A percentile compares a stretch with the other conserved stretches of the same genome.
These are phyloP conservation scores for Chlorella variabilis DNA, from an alignment of 163 green algal species.

Conservation along the genomic window DNA sequence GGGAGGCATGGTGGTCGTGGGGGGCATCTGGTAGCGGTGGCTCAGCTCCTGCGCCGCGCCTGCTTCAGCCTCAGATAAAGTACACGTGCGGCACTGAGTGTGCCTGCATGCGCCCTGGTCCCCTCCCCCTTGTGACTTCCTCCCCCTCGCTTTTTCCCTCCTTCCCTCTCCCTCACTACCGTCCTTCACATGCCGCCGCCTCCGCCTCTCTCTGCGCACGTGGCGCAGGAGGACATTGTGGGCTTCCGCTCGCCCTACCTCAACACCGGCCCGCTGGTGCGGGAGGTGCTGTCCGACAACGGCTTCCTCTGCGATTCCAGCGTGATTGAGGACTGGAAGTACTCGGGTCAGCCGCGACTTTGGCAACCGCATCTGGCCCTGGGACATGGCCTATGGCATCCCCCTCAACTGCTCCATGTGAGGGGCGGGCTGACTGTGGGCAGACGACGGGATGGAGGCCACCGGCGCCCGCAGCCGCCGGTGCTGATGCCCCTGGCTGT, in stretches of 20 bases:
- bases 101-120: too few relatives aligned
- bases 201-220: background rate
- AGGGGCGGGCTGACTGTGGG: background rate
- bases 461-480: too few relatives aligned
- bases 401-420: slow-evolving; percentile 32
- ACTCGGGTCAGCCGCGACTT: slow-evolving; percentile 9
- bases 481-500: too few relatives aligned
- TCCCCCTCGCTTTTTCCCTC: too few relatives aligned
- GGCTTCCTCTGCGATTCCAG: slow-evolving; percentile 44
- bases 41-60: too few relatives aligned
- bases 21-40: too few relatives aligned
- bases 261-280: background rate
- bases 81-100: too few relatives aligned
- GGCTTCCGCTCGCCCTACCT: slow-evolving; percentile 16
- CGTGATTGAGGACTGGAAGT: background rate
- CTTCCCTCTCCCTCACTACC: too few relatives aligned
- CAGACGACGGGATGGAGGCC: too few relatives aligned
- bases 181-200: background rate
- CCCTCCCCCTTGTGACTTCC: too few relatives aligned
- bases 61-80: too few relatives aligned
- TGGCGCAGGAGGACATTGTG: slow-evolving; percentile 5
- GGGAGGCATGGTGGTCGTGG: background rate
- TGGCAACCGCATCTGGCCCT: slow-evolving; percentile 44
- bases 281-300: slow-evolving; percentile 14
- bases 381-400: slow-evolving; percentile 45